Evolutionary conservation across 352 stramenopile genomes (phyloP), one percentile per base, ranked within the genome.

Genomic region (Plasmopara halstedii): DNA sequence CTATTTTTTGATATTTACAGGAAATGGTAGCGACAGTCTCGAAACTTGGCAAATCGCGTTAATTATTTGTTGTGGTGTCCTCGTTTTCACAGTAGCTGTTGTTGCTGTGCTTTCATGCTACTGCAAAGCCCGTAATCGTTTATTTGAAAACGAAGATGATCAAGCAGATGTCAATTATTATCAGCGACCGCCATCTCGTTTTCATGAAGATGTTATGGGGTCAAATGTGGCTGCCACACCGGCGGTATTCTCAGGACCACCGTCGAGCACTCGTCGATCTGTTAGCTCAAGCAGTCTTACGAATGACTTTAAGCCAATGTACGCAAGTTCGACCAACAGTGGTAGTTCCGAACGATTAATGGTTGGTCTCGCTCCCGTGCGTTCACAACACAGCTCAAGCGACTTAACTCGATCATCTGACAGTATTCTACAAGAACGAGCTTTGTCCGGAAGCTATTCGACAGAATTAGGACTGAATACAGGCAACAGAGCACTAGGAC

Each of bases 81-180:
- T 81, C 37, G 57, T 74, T 17, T 81, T 81, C 38, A 62, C 56
- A 9, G 69, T 81, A 18, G 69, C 65, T 2, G 53, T 72, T 19
- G 57, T 77, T 15, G 66, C 69, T 46, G 58, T 81, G 42, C 56
- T 81, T 41, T 73, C 66, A 27, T 81, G 69, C 56, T 81, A 77
- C 51, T 81, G 69, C 51, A 74, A 75, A 46, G 66, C 69, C 11
- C 59, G 66, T 2, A 68, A 64, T 37, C 69, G 66, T 3, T 46
- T 81, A 21, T 57, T 71, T 34, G 69, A 77, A 42, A 75, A 75
- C 40, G 69, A 81, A 25, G 58, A 70, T 20, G 48, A 64, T 9
- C 56, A 70, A 13, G 60, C 59, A 6, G 62, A 81, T 42, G 55
- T 41, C 4, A 67, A 32, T 14, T 81, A 68, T 35, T 77, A 77